Conservation (phyloP, 805 yeast species). For the Ogataea trehalophila region DNA sequence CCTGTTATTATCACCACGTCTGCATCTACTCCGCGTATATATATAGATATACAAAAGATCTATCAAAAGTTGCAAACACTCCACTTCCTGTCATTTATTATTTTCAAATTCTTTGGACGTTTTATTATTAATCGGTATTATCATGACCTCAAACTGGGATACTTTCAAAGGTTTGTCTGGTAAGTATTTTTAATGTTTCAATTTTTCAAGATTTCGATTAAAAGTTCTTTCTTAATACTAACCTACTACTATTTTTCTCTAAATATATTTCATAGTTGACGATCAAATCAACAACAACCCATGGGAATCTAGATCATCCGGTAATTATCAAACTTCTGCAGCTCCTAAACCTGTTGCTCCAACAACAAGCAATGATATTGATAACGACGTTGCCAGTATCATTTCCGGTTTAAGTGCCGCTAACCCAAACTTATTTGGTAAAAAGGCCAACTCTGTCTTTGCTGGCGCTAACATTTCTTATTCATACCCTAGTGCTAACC, state of each 20-base stretch:
- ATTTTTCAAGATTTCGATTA: background rate
- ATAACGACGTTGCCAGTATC: conserved; percentile 30
- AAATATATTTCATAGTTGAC: conserved; percentile 14
- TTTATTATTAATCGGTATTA: too few species aligned
- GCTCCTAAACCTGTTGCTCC: conserved; percentile 20
- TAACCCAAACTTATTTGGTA: conserved; percentile 19
- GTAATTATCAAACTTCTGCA: conserved; percentile 10
- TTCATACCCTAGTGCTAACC: conserved; percentile 2
- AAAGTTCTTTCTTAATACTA: background rate
- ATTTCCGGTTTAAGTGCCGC: conserved; percentile 29
- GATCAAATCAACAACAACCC: conserved; percentile 25
- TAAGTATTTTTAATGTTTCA: conserved; percentile 6
- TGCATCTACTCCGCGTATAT: too few species aligned
- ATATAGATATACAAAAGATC: too few species aligned
- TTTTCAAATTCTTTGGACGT: too few species aligned
- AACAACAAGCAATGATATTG: conserved; percentile 9
- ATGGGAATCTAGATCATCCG: conserved; percentile 25
- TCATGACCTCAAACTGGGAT: conserved; percentile 24
- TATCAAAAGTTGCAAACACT: too few species aligned
- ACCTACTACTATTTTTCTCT: background rate
- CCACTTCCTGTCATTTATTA: too few species aligned
- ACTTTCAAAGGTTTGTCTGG: conserved; percentile 20
- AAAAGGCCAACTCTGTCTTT: conserved; percentile 21
- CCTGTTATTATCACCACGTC: too few species aligned
- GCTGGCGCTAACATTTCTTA: conserved; percentile 15